Evolutionary conservation across 1,284 basidiomycete species (phyloP).

Genomic region (Cystobasidiaceae sp.): DNA sequence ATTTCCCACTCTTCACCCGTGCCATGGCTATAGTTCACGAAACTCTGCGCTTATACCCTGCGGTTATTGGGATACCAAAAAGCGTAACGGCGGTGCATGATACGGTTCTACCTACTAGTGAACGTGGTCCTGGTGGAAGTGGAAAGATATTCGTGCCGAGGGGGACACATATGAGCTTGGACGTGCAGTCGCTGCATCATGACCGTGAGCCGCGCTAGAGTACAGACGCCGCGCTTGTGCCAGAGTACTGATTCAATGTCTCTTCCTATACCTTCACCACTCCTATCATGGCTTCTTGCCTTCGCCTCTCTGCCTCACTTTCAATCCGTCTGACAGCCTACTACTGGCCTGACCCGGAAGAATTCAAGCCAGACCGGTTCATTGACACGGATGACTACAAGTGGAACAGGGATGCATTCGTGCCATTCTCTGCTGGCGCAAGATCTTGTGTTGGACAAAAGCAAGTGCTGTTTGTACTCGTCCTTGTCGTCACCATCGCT

Average conservation of each 20-base stretch:
- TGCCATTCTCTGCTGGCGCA: constrained; percentile 55
- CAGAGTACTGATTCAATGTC: background rate
- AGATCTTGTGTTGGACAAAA: constrained; percentile 56
- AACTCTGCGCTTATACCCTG: constrained; percentile 58
- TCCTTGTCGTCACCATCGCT: too few relatives aligned
- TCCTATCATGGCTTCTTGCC: background rate
- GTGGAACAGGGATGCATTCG: constrained; percentile 51
- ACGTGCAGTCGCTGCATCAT: constrained; percentile 43
- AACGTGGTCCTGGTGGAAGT: constrained; percentile 47
- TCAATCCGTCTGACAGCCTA: constrained; percentile 46
- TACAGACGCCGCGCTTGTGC: background rate
- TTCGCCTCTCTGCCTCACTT: background rate
- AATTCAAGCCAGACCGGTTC: constrained; percentile 55
- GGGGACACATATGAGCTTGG: constrained; percentile 44
- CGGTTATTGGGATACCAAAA: constrained; percentile 54
- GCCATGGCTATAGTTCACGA: constrained; percentile 56
- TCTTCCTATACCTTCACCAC: background rate
- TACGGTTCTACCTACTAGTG: constrained; percentile 32
- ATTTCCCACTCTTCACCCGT: constrained; percentile 51
- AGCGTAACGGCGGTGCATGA: constrained; percentile 45
- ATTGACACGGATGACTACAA: constrained; percentile 48
- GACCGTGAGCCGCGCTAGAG: constrained; percentile 35
- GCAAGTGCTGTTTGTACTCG: constrained; percentile 49
- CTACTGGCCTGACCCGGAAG: constrained; percentile 55
- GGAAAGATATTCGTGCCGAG: constrained; percentile 52